Evolutionary conservation across 306 rosid genomes (phyloP).

Genomic region (Glycine latifolia): DNA sequence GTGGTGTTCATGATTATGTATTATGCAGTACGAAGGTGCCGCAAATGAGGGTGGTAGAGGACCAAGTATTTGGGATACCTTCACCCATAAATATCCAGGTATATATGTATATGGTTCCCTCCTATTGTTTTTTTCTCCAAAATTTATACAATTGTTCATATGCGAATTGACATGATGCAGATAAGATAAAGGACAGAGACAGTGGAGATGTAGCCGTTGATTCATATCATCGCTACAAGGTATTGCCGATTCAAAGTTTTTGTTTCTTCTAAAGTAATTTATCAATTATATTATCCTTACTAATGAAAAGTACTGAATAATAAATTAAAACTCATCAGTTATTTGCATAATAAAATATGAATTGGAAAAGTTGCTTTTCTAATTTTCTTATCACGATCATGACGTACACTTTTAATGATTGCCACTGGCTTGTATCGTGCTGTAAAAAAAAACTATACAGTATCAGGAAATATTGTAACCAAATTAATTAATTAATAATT

Average conservation of each 20-base stretch:
- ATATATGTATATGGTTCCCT: not conserved
- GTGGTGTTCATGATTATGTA: not conserved
- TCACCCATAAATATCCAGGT: conserved; percentile 56
- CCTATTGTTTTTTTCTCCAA: too few species aligned
- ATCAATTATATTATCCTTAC: too few species aligned
- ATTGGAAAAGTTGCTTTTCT: not conserved
- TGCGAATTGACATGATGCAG: conserved; percentile 42
- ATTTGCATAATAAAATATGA: not conserved
- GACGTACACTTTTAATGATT: not conserved
- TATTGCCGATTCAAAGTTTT: not conserved
- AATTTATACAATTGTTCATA: not conserved
- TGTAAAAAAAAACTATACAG: too few species aligned
- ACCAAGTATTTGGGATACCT: conserved; percentile 68
- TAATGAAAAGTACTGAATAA: not conserved
- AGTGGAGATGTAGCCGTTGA: conserved; percentile 54
- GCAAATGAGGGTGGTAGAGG: conserved; percentile 65
- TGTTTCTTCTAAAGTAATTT: not conserved
- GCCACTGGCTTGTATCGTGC: too few species aligned
- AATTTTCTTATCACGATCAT: not conserved
- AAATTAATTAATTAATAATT: not conserved
- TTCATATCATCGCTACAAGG: conserved; percentile 54
- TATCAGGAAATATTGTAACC: not conserved
- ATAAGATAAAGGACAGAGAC: conserved; percentile 41
- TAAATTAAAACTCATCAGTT: not conserved
- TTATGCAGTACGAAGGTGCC: conserved; percentile 63